Percentiles rank a stretch among this genome's conserved stretches.
Evolutionary conservation across 1,284 basidiomycete species (phyloP).

Genomic region (Cryptococcus sp.): DNA sequence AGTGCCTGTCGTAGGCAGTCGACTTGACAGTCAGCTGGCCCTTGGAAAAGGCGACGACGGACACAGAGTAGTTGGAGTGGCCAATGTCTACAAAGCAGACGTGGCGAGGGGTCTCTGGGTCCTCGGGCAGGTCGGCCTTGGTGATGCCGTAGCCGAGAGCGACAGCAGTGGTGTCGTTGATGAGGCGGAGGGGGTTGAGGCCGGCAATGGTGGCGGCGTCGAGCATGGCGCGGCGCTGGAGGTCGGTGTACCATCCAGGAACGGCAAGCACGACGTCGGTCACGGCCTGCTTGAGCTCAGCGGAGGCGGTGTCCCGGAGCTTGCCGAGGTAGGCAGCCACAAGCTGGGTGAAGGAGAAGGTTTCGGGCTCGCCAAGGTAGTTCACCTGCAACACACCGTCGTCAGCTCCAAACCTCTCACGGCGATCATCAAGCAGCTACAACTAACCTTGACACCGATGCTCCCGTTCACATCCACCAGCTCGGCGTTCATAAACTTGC

Average conservation of each 20-base stretch:
- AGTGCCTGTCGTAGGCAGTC: conserved; percentile 81
- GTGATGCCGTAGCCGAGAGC: conserved; percentile 96
- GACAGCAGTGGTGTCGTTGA: conserved; percentile 90
- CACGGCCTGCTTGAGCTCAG: conserved; percentile 77
- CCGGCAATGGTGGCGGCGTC: conserved; percentile 84
- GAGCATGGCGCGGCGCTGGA: conserved; percentile 79
- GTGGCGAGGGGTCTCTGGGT: conserved; percentile 71
- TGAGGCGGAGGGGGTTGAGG: conserved; percentile 82
- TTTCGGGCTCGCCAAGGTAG: conserved; percentile 73
- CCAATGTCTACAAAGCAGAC: conserved; percentile 91
- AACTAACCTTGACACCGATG: conserved; percentile 73
- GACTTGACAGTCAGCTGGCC: conserved; percentile 80
- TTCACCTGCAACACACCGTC: conserved; percentile 59
- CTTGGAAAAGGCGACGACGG: conserved; percentile 87
- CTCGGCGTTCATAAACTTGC: conserved; percentile 80
- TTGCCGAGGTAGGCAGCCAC: conserved; percentile 81
- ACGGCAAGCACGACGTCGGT: conserved; percentile 90
- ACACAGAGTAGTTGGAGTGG: conserved; percentile 78
- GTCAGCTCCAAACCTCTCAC: background rate
- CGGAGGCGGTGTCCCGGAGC: conserved; percentile 75
- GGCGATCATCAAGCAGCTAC: background rate
- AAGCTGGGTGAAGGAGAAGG: conserved; percentile 81
- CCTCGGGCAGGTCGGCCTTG: conserved; percentile 81
- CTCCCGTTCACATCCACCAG: conserved; percentile 76
- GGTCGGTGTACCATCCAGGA: conserved; percentile 90